Evolutionary conservation across 75 land plant genomes (phyloP), one percentile per base, ranked within the genome.

Genomic region (Cryptomeria japonica): DNA sequence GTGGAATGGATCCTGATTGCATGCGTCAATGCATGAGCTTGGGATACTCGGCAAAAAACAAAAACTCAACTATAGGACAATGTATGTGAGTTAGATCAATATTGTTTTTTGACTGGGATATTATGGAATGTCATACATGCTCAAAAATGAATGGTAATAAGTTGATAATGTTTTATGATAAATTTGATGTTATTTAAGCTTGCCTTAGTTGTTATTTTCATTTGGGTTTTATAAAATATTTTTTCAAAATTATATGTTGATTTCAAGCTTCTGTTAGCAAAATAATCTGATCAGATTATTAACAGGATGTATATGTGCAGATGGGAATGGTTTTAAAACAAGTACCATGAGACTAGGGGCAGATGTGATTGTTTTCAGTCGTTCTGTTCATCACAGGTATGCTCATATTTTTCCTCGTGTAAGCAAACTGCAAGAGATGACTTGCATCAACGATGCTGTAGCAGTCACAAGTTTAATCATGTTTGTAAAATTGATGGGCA

Each of bases 321-420:
- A 95, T 89, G 95, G 96, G 76, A 95, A 95, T 91, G 96, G 96
- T 16, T 95, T 95, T 53, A 95, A 95, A 88, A 95, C 96, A 9
- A 95, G 96, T 84, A 94, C 95, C 16, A 96, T 96, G 98, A 93
- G 98, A 44, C 93, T 96, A 70, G 96, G 96, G 37, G 94, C 94
- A 42, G 96, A 95, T 92, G 96, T 93, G 11, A 94, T 95, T 87
- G 96, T 95, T 2, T 95, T 95, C 87, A 88, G 95, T 84, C 93
- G 93, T 42, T 79, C 82, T 79, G 82, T 25, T 79, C 6, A 41
- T 79, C 8, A 42, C 44, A 79, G 82, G 82, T 79, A 79, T 79
- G 39, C 42, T 79, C 16, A 79, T 79, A 31, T 79, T 79, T 37
- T 16, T 22, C 46, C 82, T 19, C 82, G 5, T 41, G 44, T 39